Evolutionary conservation across 176 grass and related monocot species (phyloP), one percentile per base, ranked within the genome.

Genomic region (Bonia amplexicaulis): DNA sequence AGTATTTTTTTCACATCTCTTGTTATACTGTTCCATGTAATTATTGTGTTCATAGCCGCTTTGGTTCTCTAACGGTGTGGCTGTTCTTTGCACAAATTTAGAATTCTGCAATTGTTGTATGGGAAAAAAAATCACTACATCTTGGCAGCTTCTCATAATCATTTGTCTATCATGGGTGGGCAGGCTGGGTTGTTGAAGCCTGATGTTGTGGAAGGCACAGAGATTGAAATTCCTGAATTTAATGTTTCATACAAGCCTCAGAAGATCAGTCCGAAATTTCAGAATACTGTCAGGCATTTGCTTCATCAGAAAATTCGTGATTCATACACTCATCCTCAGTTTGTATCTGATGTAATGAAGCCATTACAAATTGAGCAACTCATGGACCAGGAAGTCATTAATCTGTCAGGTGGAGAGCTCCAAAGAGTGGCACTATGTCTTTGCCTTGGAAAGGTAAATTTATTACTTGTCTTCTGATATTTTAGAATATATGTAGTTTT

Each of bases 341-440:
- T 97, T 44, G 78, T 90, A 16, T 95, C 93, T 70, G 95, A 97
- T 88, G 95, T 97, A 10, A 97, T 97, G 95, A 97, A 97, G 82
- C 95, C 95, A 58, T 86, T 97, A 41, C 95, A 95, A 93, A 95
- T 97, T 74, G 95, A 97, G 79, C 92, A 88, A 84, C 80, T 97
- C 29, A 91, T 97, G 92, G 95, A 97, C 84, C 92, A 93, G 77
- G 90, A 95, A 73, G 92, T 97, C 53, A 54, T 94, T 74, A 95
- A 97, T 90, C 90, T 97, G 71, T 97, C 95, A 90, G 95, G 95
- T 86, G 95, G 95, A 86, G 95, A 97, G 80, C 91, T 97, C 47
- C 95, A 97, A 93, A 84, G 95, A 84, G 95, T 97, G 12, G 95
- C 95, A 72, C 71, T 97, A 66, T 97, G 95, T 76, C 79, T 97